phyloP scores from a whole-genome alignment of 2,329 filamentous ascomycete genomes.

The Claviceps arundinis region DNA sequence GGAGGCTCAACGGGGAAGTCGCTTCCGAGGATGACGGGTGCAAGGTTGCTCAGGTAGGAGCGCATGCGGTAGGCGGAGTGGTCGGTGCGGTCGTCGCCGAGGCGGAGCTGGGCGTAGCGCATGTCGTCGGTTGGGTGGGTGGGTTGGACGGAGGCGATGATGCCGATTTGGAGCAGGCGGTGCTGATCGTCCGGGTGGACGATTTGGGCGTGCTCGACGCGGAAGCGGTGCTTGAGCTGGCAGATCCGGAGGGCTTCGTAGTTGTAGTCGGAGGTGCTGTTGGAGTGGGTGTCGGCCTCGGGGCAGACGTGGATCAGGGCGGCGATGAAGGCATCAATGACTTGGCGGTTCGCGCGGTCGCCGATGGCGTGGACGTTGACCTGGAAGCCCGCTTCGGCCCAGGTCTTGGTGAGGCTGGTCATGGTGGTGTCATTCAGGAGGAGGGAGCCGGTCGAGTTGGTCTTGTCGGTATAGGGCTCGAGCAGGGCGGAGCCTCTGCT shows the following conservation, averaged over 20 bases:
- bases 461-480: constrained; percentile 53
- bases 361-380: constrained; percentile 64
- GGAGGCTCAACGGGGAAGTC: constrained; percentile 62
- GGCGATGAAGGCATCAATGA: constrained; percentile 47
- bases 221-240: constrained; percentile 43
- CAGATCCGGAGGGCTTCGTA: constrained; percentile 29
- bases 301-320: constrained; percentile 43
- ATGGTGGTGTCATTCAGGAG: constrained; percentile 51
- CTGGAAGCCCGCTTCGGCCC: constrained; percentile 49
- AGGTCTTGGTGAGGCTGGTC: constrained; percentile 37
- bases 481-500: constrained; percentile 61
- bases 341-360: constrained; percentile 52
- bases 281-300: constrained; percentile 16
- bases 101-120: constrained; percentile 48
- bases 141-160: constrained; percentile 57
- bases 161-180: constrained; percentile 43
- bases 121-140: constrained; percentile 62
- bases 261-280: constrained; percentile 8
- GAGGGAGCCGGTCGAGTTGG: constrained; percentile 47
- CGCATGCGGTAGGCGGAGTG: constrained; percentile 53
- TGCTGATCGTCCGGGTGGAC: constrained; percentile 52
- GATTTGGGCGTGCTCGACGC: constrained; percentile 60
- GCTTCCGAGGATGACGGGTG: constrained; percentile 44
- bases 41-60: constrained; percentile 36
- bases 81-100: constrained; percentile 41